Evolutionary conservation across 2,329 filamentous ascomycete genomes (phyloP), one percentile per base, ranked within the genome.

Genomic region (Verticillium dahliae): DNA sequence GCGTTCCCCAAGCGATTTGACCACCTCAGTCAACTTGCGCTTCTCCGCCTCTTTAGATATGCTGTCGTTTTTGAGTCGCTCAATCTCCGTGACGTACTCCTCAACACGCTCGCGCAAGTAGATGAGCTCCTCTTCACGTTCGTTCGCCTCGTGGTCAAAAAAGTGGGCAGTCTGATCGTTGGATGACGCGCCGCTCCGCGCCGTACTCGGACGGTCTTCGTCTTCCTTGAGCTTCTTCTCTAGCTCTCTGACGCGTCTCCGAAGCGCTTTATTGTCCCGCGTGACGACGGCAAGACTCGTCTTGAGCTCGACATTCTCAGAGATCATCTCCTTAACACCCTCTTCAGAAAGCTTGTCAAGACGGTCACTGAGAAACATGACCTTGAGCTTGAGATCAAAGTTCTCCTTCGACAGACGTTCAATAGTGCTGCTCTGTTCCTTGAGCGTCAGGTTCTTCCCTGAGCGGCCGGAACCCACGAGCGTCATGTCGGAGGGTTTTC

Each of bases 321-420:
- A 92, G 69, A 98, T 96, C 89, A 97, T 96, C 73, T 97, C 94
- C 76, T 96, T 96, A 73, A 99, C 89, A 65, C 93, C 92, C 76
- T 98, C 94, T 73, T 98, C 94, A 1, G 93, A 97, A 52, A 96
- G 85, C 71, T 94, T 95, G 74, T 96, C 92, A 22, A 99, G 79
- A 1, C 94, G 90, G 73, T 98, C 91, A 69, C 94, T 96, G 57
- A 99, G 83, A 71, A 97, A 99, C 81, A 97, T 96, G 66, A 98
- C 95, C 73, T 97, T 96, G 75, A 98, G 87, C 76, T 98, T 97
- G 61, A 98, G 79, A 72, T 97, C 94, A 72, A 98, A 99, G 67
- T 99, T 99, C 74, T 99, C 95, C 76, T 99, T 99, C 63, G 92
- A 96, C 2, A 98, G 82, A 62, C 93, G 88, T 74, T 99, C 95